Conservation (phyloP, 805 yeast species). For the Priceomyces haplophilus region DNA sequence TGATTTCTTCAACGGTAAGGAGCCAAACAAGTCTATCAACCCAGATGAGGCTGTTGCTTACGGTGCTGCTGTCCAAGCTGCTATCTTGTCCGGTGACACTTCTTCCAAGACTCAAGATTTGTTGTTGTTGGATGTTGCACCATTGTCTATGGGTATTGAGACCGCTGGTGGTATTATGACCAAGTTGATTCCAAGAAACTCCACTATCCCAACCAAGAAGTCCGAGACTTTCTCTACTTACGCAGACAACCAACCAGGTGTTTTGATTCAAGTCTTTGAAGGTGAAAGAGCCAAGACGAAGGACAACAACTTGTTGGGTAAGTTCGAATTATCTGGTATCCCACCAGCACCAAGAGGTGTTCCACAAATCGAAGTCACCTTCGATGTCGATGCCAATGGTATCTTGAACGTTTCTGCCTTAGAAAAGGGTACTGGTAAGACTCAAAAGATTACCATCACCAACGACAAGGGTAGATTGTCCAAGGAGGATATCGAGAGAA, state of each 20-base stretch:
- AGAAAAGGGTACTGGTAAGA: slow-evolving; percentile 93
- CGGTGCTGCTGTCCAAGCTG: slow-evolving; percentile 99
- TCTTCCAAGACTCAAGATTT: slow-evolving; percentile 45
- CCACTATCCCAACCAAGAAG: slow-evolving; percentile 93
- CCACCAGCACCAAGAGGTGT: slow-evolving; percentile 93
- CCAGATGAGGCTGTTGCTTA: slow-evolving; percentile 99
- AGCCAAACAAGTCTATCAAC: slow-evolving; percentile 94
- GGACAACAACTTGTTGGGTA: slow-evolving; percentile 88
- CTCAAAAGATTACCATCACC: slow-evolving; percentile 85
- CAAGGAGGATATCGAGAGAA: slow-evolving; percentile 92
- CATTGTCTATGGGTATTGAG: slow-evolving; percentile 92
- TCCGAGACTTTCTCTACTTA: slow-evolving; percentile 95
- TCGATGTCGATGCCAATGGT: slow-evolving; percentile 83
- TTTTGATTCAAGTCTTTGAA: slow-evolving; percentile 87
- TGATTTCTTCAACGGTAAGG: slow-evolving; percentile 88
- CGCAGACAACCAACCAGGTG: slow-evolving; percentile 95
- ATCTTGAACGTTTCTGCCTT: slow-evolving; percentile 81
- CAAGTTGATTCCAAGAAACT: slow-evolving; percentile 88
- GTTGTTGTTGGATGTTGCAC: slow-evolving; percentile 85
- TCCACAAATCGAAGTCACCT: slow-evolving; percentile 89
- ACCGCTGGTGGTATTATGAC: slow-evolving; percentile 98
- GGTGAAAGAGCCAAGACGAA: slow-evolving; percentile 95
- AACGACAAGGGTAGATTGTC: slow-evolving; percentile 93
- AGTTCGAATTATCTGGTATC: slow-evolving; percentile 80
- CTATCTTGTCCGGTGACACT: slow-evolving; percentile 88